Evolutionary conservation across 2,329 filamentous ascomycete genomes (phyloP).

Genomic region (Cytospora chrysosperma): DNA sequence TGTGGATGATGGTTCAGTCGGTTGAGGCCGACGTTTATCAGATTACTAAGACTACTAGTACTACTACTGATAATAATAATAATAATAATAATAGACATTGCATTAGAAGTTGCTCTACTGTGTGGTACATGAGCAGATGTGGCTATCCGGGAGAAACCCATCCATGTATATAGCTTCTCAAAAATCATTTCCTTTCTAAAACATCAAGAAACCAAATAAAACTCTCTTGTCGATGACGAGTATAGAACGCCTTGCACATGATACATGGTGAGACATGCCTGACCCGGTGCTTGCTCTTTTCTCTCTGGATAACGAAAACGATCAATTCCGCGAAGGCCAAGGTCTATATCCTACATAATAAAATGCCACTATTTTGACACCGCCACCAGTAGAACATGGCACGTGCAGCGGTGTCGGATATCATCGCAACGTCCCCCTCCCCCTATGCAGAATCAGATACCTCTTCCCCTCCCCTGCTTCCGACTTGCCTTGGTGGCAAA

Average conservation of each 20-base stretch:
- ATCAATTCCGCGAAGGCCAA: slow-evolving; percentile 21
- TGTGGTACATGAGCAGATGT: neutral
- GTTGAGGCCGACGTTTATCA: no score
- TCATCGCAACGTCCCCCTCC: slow-evolving; percentile 25
- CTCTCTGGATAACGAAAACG: slow-evolving; percentile 5
- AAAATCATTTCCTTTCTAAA: neutral
- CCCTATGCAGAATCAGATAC: slow-evolving; percentile 4
- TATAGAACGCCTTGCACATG: neutral
- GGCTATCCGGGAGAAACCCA: neutral
- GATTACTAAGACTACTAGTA: no score
- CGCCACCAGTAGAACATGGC: slow-evolving; percentile 6
- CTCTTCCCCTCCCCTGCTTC: neutral
- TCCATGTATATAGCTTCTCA: no score
- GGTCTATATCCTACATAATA: slow-evolving; percentile 21
- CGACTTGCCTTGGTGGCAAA: neutral
- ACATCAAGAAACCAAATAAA: neutral
- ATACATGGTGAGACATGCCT: neutral
- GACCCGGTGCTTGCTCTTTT: neutral
- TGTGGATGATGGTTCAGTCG: no score
- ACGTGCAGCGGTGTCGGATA: slow-evolving; percentile 21
- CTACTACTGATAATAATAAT: no score
- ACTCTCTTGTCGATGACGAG: neutral
- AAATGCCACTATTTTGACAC: slow-evolving; percentile 24
- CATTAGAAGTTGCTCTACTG: neutral
- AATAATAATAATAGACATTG: no score